Conservation (phyloP, 2,329 filamentous ascomycete genomes). For the Cordyceps pruinosa region DNA sequence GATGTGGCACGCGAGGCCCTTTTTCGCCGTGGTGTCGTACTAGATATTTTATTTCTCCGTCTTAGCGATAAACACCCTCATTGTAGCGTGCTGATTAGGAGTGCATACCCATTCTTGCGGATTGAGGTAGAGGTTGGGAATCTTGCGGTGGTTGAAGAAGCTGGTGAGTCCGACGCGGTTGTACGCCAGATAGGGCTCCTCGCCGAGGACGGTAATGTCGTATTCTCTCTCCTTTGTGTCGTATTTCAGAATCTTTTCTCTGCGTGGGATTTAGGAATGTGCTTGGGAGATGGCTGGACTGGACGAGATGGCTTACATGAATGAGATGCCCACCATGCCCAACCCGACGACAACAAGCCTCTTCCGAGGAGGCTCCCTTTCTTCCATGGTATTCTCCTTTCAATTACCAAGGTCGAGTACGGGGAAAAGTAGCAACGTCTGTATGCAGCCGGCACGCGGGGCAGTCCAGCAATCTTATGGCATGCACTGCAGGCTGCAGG, state of each 20-base stretch:
- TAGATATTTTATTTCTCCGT: slow-evolving; percentile 27
- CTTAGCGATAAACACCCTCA: background rate
- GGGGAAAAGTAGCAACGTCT: background rate
- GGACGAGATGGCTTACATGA: slow-evolving; percentile 56
- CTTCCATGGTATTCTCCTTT: too few relatives aligned
- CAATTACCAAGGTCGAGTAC: too few relatives aligned
- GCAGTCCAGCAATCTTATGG: background rate
- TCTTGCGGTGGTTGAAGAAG: slow-evolving; percentile 79
- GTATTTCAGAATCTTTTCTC: slow-evolving; percentile 82
- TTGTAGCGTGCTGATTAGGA: too few relatives aligned
- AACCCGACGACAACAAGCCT: slow-evolving; percentile 76
- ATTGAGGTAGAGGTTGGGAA: slow-evolving; percentile 85
- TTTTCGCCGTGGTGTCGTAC: slow-evolving; percentile 61
- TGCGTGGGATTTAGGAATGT: slow-evolving; percentile 26
- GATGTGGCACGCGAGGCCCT: slow-evolving; percentile 65
- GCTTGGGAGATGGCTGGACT: slow-evolving; percentile 16
- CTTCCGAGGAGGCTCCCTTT: slow-evolving; percentile 33
- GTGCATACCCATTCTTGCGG: slow-evolving; percentile 66
- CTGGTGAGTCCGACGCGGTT: slow-evolving; percentile 85
- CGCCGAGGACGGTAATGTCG: slow-evolving; percentile 77
- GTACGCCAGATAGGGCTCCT: slow-evolving; percentile 82
- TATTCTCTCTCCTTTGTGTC: slow-evolving; percentile 71
- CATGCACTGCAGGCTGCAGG: background rate
- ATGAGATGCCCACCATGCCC: slow-evolving; percentile 86
- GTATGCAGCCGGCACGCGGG: background rate